Evolutionary conservation across 495 filamentous ascomycete species (phyloP).

Genomic region (Aspergillus bridgeri): DNA sequence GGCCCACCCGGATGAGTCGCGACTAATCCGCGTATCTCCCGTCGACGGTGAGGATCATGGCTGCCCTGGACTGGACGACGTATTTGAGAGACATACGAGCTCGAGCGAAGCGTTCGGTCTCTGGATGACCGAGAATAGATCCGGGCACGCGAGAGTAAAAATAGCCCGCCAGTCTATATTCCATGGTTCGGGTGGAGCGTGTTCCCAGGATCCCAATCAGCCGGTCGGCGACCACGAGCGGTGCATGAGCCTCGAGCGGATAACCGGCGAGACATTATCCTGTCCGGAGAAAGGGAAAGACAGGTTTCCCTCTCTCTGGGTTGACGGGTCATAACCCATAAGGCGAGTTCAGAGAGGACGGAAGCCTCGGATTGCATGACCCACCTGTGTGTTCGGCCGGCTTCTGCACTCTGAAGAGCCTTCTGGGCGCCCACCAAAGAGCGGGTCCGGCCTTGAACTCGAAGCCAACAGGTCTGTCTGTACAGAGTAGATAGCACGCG

Average conservation of each 20-base stretch:
- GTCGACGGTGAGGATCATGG: background rate
- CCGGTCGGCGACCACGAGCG: too few species aligned
- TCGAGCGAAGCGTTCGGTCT: background rate
- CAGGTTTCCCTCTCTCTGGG: background rate
- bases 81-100: background rate
- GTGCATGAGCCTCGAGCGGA: background rate
- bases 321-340: background rate
- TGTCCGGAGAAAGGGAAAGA: too few species aligned
- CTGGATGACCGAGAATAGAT: background rate
- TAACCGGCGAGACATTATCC: background rate
- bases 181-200: background rate
- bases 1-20: background rate
- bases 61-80: background rate
- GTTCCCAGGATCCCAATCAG: too few species aligned
- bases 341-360: background rate
- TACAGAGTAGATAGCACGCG: too few species aligned
- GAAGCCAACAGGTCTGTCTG: too few species aligned
- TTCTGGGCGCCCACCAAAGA: too few species aligned
- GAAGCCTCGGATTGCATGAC: background rate
- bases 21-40: background rate
- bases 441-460: too few species aligned
- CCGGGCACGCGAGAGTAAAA: background rate
- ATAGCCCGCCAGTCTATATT: background rate
- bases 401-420: background rate
- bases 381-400: background rate